Conservation (phyloP, 176 grass and related monocot genomes). For the Bolboschoenus planiculmis region DNA sequence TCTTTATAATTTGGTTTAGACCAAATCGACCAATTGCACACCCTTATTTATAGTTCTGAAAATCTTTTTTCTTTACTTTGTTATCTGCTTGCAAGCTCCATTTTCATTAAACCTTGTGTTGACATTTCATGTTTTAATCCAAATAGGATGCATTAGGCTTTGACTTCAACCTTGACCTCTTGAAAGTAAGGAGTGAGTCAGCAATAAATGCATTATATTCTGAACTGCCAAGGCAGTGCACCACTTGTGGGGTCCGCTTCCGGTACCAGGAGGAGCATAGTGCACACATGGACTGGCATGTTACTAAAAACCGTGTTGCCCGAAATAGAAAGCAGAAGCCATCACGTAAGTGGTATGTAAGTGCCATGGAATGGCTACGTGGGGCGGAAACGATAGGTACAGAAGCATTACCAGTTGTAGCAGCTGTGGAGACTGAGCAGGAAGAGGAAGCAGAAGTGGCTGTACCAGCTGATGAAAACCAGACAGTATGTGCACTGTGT, state of each 20-base stretch:
- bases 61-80: constrained; percentile 3
- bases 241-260: constrained; percentile 91
- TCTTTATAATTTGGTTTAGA: no score
- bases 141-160: constrained; percentile 55
- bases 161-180: constrained; percentile 72
- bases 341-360: constrained; percentile 95
- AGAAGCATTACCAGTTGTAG: constrained; percentile 51
- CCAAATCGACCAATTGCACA: no score
- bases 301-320: constrained; percentile 95
- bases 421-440: constrained; percentile 38
- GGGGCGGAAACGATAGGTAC: constrained; percentile 62
- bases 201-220: constrained; percentile 74
- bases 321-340: constrained; percentile 75
- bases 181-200: constrained; percentile 55
- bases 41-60: no score
- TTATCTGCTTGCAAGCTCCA: constrained; percentile 3
- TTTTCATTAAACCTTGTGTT: constrained; percentile 18
- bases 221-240: constrained; percentile 83
- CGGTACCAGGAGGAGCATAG: constrained; percentile 89
- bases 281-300: constrained; percentile 99
- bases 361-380: constrained; percentile 70
- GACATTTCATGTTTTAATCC: constrained; percentile 24
- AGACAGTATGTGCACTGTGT: constrained; percentile 84
- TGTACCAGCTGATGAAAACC: constrained; percentile 91
- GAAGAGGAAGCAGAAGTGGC: constrained; percentile 82